Evolutionary conservation across 2,329 filamentous ascomycete genomes (phyloP).

Genomic region (Phoma sp.): DNA sequence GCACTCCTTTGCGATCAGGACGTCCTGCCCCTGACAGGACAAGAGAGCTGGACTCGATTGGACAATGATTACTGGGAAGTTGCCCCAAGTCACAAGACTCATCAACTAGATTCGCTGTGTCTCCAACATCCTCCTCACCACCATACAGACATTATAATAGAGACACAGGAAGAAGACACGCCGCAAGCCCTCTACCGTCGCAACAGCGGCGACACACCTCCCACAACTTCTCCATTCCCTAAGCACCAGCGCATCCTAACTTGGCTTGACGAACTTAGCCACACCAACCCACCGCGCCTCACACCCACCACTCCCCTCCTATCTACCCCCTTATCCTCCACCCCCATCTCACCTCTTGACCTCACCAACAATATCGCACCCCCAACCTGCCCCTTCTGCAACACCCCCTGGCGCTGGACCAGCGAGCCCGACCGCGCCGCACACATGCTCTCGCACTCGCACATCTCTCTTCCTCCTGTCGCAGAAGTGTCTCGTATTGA

Average conservation of each 20-base stretch:
- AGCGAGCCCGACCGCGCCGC: not conserved
- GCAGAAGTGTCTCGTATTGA: not conserved
- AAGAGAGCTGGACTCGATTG: conserved; percentile 36
- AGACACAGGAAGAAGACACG: too few species aligned
- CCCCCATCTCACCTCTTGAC: not conserved
- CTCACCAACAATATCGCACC: not conserved
- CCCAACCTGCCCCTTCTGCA: conserved; percentile 2
- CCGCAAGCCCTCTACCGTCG: too few species aligned
- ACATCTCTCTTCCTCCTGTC: not conserved
- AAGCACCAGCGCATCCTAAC: not conserved
- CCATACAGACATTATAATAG: too few species aligned
- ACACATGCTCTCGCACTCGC: conserved; percentile 2
- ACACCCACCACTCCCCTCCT: not conserved
- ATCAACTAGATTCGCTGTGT: too few species aligned
- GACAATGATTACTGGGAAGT: conserved; percentile 33
- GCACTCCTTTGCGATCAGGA: not conserved
- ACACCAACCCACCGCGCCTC: not conserved
- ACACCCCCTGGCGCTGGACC: not conserved
- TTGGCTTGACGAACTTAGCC: not conserved
- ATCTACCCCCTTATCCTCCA: not conserved
- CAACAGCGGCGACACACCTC: too few species aligned
- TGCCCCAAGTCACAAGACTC: not conserved
- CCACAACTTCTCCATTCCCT: too few species aligned
- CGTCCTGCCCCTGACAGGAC: conserved; percentile 18
- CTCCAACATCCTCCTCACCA: too few species aligned